Conservation (phyloP, 2,329 filamentous ascomycete species). For the Metarhizium sp. region DNA sequence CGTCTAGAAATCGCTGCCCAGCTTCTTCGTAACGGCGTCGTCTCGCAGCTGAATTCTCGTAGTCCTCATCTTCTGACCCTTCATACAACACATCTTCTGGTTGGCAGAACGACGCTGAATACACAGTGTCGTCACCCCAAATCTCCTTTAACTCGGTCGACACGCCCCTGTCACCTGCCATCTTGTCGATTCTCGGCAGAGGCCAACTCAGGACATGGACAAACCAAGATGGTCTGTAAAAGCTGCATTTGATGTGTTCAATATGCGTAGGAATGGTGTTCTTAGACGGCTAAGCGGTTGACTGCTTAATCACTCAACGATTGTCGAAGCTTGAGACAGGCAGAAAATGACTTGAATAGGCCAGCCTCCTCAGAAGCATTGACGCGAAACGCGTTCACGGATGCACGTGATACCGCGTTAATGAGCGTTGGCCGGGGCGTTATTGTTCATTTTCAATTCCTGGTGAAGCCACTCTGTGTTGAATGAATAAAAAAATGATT, state of each 20-base stretch:
- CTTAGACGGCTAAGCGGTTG: not conserved
- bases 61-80: slow-evolving; percentile 49
- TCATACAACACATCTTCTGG: slow-evolving; percentile 41
- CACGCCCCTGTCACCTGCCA: not conserved
- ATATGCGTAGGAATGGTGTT: not conserved
- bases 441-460: not conserved
- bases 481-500: not conserved
- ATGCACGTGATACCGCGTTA: slow-evolving; percentile 27
- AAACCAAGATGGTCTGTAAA: not conserved
- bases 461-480: not conserved
- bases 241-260: not conserved
- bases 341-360: not conserved
- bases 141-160: not conserved
- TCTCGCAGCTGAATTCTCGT: slow-evolving; percentile 34
- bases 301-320: not conserved
- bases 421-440: slow-evolving; percentile 4
- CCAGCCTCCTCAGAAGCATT: not conserved
- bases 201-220: not conserved
- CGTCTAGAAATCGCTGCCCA: slow-evolving; percentile 48
- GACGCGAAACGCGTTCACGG: slow-evolving; percentile 21
- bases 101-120: slow-evolving; percentile 33
- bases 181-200: not conserved
- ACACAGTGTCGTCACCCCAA: slow-evolving; percentile 27
- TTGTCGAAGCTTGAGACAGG: not conserved
- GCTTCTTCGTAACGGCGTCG: slow-evolving; percentile 48